Evolutionary conservation across 306 rosid species (phyloP), one percentile per base, ranked within the genome.

Genomic region (Citrullus amarus): DNA sequence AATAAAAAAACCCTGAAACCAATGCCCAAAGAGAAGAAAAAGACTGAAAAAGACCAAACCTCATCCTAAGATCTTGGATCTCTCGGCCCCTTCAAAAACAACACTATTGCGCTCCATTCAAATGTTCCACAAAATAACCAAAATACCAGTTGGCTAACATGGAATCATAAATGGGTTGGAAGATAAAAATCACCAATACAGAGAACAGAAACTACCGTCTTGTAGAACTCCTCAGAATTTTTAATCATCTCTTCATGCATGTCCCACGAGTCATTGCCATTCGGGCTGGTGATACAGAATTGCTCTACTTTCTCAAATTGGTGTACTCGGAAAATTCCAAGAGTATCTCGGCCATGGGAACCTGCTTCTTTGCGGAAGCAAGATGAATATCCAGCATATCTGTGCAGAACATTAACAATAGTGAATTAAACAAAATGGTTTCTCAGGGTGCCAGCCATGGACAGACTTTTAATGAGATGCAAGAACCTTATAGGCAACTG

Each of bases 341-440:
- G 78, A 46, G 99, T 96, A 86, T 96, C 99, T 6, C 99, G 93
- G 57, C 99, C 99, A 50, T 96, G 99, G 58, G 98, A 86, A 69
- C 99, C 99, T 70, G 97, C 99, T 90, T 96, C 99, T 86, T 92
- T 92, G 3, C 97, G 97, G 79, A 96, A 96, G 85, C 99, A 96
- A n/a, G 99, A 83, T 18, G 99, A 96, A 79, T 91, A 92, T 65
- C 99, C 99, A 80, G 97, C 98, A 81, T 92, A 92, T 80, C 99
- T 95, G 81, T 61, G 53, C 39, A 81, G 83, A 61, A 56, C 57
- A 22, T 73, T 53, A 39, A 34, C 3, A 17, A 25, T 43, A 43
- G 78, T 46, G 66, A 83, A 15, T 15, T 32, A 57, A 65, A 8
- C 16, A n/a, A 80, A 20, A 46, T 44, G 9, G 18, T 46, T 11